A percentile compares a stretch with the other conserved stretches of the same genome.
Evolutionary conservation across 1,284 basidiomycete genomes (phyloP).

Genomic region (Apiotrichum domesticum): DNA sequence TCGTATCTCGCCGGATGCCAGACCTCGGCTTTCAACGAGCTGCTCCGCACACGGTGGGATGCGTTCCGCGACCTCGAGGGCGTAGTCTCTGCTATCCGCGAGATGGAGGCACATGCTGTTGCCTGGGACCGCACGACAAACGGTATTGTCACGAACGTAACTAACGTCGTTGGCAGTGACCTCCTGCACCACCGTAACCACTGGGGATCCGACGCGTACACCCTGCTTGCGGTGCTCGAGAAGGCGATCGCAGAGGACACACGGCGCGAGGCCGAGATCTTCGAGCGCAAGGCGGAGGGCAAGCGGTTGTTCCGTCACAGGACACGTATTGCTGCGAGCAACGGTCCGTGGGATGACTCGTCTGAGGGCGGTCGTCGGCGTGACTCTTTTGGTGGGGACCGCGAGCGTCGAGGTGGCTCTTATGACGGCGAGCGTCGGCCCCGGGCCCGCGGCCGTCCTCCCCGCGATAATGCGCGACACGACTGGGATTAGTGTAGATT

Average conservation of each 20-base stretch:
- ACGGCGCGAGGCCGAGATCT: conserved; percentile 6
- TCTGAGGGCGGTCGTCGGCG: too few relatives aligned
- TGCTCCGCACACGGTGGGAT: conserved; percentile 71
- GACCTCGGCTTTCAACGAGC: conserved; percentile 75
- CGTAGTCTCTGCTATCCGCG: conserved; percentile 62
- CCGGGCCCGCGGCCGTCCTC: too few relatives aligned
- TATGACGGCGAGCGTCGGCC: too few relatives aligned
- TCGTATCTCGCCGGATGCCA: conserved; percentile 83
- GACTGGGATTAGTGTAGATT: too few relatives aligned
- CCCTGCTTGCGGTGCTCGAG: conserved; percentile 6
- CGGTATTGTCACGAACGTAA: conserved; percentile 58
- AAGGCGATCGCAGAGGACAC: conserved; percentile 10
- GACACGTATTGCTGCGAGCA: background rate
- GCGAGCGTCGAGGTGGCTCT: too few relatives aligned
- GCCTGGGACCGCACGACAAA: conserved; percentile 58
- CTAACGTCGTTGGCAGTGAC: conserved; percentile 53
- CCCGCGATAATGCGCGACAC: too few relatives aligned
- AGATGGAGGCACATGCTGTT: conserved; percentile 75
- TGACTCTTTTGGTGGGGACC: too few relatives aligned
- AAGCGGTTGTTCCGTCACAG: conserved; percentile 4
- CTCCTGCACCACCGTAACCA: background rate
- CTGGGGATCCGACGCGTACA: conserved; percentile 14
- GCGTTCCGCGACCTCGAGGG: conserved; percentile 70
- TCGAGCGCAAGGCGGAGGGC: background rate
- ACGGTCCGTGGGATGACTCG: too few relatives aligned